Base-by-base conservation (phyloP, 192 early-diverging fungal species). In the Piromyces finnis region DNA sequence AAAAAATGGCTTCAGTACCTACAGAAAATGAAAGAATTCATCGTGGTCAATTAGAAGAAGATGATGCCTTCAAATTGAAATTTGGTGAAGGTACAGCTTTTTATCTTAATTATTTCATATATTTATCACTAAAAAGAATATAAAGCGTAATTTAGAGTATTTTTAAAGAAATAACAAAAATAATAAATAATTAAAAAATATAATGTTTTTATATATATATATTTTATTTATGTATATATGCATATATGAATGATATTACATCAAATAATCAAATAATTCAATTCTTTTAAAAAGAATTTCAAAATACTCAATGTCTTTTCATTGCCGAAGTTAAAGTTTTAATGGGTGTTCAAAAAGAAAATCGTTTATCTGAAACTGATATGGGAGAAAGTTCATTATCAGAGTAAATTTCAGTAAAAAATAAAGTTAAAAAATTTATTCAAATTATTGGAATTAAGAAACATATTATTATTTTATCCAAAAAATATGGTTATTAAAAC, bases 301-400 rank as follows among this genome's bases (percentile, higher is more conserved):
- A 89, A 77, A 88, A 91, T 79, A 89, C 89, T 29, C 89, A 92
- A 80, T 94, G 92, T 79, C 86, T 94, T 14, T 87, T 92, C 30
- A 91, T 92, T 36, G 92, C 92, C 30, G 91, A 94, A 80, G 89
- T 93, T 83, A 87, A 88, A 77, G 90, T 94, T 77, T 85, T 94
- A 16, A 81, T 94, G 32, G 92, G 92, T 78, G 91, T 89, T 2
- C 90, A 92, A 79, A 85, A 85, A 78, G 89, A 89, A 77, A 83
- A 79, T 68, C 51, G 51, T 68, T 26, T n/a, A 68, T 26, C 51
- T n/a, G 51, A 68, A n/a, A n/a, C 18, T 68, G 51, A 68, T n/a
- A 68, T 68, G 51, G 26, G 26, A 26, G 51, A 68, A 68, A n/a
- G 41, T 51, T 51, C 51, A 68, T 68, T 68, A n/a, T n/a, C 51